Conservation (phyloP, 805 yeast species). For the Cyberlindnera suaveolens region DNA sequence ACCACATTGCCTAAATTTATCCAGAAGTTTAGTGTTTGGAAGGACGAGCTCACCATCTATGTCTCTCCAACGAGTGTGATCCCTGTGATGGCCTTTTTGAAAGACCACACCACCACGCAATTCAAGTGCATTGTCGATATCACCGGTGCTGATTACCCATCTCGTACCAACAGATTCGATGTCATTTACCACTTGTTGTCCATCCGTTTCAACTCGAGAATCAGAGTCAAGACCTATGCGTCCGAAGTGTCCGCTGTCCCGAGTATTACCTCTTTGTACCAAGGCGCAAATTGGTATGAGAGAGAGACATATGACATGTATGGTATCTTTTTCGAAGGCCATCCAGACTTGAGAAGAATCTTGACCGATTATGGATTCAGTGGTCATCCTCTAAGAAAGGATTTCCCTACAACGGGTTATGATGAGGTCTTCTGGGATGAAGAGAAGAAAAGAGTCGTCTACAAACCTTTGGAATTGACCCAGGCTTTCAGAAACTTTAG, state of each 20-base stretch:
- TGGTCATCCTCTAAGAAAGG: slow-evolving; percentile 88
- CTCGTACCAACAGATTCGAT: slow-evolving; percentile 78
- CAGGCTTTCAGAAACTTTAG: slow-evolving; percentile 90
- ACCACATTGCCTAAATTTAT: slow-evolving; percentile 74
- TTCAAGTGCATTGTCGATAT: slow-evolving; percentile 74
- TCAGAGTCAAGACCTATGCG: slow-evolving; percentile 85
- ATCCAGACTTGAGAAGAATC: slow-evolving; percentile 84
- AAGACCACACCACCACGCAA: slow-evolving; percentile 75
- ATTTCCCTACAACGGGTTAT: slow-evolving; percentile 89
- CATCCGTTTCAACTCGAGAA: slow-evolving; percentile 78
- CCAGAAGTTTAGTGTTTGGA: slow-evolving; percentile 86
- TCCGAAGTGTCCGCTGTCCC: slow-evolving; percentile 81
- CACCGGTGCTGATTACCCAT: slow-evolving; percentile 83
- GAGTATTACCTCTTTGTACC: slow-evolving; percentile 60
- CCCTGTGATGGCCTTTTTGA: slow-evolving; percentile 65
- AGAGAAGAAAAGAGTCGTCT: slow-evolving; percentile 83
- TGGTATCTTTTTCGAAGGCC: slow-evolving; percentile 83
- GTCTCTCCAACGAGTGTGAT: slow-evolving; percentile 70
- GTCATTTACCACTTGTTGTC: slow-evolving; percentile 80
- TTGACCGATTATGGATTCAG: slow-evolving; percentile 90
- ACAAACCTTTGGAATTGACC: slow-evolving; percentile 85
- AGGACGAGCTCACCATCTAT: slow-evolving; percentile 74
- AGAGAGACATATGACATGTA: slow-evolving; percentile 85
- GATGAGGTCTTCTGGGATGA: slow-evolving; percentile 88
- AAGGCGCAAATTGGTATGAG: slow-evolving; percentile 88